Evolutionary conservation across 116 monocot genomes (phyloP).

Genomic region (Posidonia oceanica): DNA sequence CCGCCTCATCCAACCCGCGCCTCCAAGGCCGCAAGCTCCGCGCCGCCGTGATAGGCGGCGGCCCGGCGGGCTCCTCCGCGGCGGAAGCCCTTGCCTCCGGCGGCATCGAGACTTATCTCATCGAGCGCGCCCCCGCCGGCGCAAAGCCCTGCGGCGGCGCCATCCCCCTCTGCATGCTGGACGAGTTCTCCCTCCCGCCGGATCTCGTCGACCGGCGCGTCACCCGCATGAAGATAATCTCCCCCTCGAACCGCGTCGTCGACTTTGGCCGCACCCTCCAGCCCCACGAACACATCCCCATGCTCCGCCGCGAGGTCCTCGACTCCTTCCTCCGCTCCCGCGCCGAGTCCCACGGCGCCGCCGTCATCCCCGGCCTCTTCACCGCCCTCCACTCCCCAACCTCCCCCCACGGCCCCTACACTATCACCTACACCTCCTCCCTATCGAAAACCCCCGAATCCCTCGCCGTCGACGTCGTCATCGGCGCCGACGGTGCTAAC

Average conservation of each 20-base stretch:
- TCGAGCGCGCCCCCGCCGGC: conserved; percentile 76
- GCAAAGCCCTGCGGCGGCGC: conserved; percentile 95
- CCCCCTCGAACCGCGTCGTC: conserved; percentile 70
- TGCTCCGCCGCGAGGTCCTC: conserved; percentile 93
- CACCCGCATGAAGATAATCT: conserved; percentile 70
- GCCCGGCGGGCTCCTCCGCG: conserved; percentile 76
- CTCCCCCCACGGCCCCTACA: conserved; percentile 34
- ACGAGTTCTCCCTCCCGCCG: conserved; percentile 71
- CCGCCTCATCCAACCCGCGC: not conserved
- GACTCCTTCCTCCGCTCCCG: conserved; percentile 80
- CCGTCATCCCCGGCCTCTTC: conserved; percentile 49
- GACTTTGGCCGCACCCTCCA: conserved; percentile 66
- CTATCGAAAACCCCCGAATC: conserved; percentile 1
- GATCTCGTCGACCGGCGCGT: conserved; percentile 77
- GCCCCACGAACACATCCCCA: conserved; percentile 71
- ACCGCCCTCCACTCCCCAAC: conserved; percentile 39
- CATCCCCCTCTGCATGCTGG: conserved; percentile 91
- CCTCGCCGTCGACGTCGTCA: conserved; percentile 55
- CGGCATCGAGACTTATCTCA: conserved; percentile 50
- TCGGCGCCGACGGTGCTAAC: conserved; percentile 92
- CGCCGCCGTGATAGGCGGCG: conserved; percentile 80
- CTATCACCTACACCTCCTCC: conserved; percentile 37
- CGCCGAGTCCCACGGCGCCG: conserved; percentile 51
- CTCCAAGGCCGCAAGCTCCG: conserved; percentile 40
- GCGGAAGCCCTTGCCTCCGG: conserved; percentile 62